phyloP scores from a whole-genome alignment of 2,329 filamentous ascomycete genomes.

The Diatrype stigma region DNA sequence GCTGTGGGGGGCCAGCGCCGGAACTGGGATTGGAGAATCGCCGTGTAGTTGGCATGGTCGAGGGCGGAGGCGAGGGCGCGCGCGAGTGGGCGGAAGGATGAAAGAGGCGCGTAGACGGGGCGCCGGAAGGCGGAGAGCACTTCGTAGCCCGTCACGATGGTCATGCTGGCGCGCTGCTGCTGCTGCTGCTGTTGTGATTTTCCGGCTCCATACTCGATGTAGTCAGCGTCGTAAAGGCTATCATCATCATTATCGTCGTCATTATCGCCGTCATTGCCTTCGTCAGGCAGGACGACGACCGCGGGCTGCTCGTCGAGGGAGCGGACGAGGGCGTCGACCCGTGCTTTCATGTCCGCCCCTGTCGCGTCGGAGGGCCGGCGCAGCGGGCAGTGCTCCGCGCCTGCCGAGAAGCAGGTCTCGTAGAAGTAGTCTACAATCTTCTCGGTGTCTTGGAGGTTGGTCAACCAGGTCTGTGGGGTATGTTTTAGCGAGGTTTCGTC shows the following conservation, averaged over 20 bases:
- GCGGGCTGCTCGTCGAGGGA: constrained; percentile 25
- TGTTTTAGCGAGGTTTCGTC: constrained; percentile 3
- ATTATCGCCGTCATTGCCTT: constrained; percentile 12
- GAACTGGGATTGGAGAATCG: constrained; percentile 3
- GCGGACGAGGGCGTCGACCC: constrained; percentile 28
- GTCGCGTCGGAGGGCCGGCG: constrained; percentile 19
- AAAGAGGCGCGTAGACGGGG: constrained; percentile 29
- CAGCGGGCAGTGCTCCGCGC: constrained; percentile 25
- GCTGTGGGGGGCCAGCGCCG: background rate
- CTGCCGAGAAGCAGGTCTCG: constrained; percentile 30
- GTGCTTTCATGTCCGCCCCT: constrained; percentile 25
- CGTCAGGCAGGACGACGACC: constrained; percentile 14
- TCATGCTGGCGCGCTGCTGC: background rate
- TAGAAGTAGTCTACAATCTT: constrained; percentile 30
- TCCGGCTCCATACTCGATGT: too few relatives aligned
- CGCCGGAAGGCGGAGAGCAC: constrained; percentile 22
- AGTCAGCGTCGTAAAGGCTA: too few relatives aligned
- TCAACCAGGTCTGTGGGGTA: constrained; percentile 27
- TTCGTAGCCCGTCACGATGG: constrained; percentile 28
- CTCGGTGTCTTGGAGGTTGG: constrained; percentile 35
- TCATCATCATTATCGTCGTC: too few relatives aligned
- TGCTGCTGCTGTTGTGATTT: too few relatives aligned
- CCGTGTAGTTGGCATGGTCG: constrained; percentile 24
- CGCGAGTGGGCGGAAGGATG: constrained; percentile 2
- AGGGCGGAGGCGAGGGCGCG: constrained; percentile 11